A percentile compares a stretch with the other conserved stretches of the same genome.
These are phyloP conservation scores for Ogataea chonburiensis DNA, from an alignment of 805 yeast species.

Conservation along the genomic window DNA sequence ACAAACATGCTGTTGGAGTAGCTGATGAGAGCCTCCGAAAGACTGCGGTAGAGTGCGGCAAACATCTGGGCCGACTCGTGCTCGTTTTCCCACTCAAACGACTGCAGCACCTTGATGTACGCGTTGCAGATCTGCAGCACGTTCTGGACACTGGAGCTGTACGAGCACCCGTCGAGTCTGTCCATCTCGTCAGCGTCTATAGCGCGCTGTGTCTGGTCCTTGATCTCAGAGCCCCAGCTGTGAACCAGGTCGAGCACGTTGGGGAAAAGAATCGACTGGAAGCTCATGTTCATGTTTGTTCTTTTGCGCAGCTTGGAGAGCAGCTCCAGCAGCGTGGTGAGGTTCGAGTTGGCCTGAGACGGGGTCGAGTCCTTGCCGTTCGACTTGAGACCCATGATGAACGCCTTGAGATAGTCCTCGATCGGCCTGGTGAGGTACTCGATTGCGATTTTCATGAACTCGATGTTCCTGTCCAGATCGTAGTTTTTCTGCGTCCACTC, in stretches of 20 bases:
- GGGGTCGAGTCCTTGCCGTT: slow-evolving; percentile 4
- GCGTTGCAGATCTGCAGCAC: slow-evolving; percentile 31
- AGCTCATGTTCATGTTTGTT: slow-evolving; percentile 24
- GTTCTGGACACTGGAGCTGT: slow-evolving; percentile 29
- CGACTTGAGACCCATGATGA: slow-evolving; percentile 15
- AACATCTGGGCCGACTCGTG: slow-evolving; percentile 61
- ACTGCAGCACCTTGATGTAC: slow-evolving; percentile 50
- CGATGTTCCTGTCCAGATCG: slow-evolving; percentile 21
- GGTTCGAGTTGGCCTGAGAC: slow-evolving; percentile 9
- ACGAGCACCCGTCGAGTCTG: slow-evolving; percentile 34
- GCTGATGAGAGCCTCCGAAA: slow-evolving; percentile 57
- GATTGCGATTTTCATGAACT: slow-evolving; percentile 20
- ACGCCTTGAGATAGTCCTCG: slow-evolving; percentile 20
- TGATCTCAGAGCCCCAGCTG: slow-evolving; percentile 29
- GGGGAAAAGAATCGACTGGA: slow-evolving; percentile 26
- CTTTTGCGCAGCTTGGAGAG: slow-evolving; percentile 18
- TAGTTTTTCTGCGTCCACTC: slow-evolving; percentile 28
- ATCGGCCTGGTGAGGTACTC: slow-evolving; percentile 22
- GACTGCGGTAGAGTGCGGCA: slow-evolving; percentile 58
- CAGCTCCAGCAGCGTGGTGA: slow-evolving; percentile 13
- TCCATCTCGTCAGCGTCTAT: slow-evolving; percentile 56
- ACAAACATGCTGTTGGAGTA: slow-evolving; percentile 42
- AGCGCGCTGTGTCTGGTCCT: slow-evolving; percentile 43
- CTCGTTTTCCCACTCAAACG: slow-evolving; percentile 64
- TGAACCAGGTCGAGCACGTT: slow-evolving; percentile 24